Percentiles rank a stretch among this genome's conserved stretches.
These are phyloP conservation scores for Leccinellum luteum DNA, from an alignment of 768 basidiomycete genomes.

Conservation along the genomic window DNA sequence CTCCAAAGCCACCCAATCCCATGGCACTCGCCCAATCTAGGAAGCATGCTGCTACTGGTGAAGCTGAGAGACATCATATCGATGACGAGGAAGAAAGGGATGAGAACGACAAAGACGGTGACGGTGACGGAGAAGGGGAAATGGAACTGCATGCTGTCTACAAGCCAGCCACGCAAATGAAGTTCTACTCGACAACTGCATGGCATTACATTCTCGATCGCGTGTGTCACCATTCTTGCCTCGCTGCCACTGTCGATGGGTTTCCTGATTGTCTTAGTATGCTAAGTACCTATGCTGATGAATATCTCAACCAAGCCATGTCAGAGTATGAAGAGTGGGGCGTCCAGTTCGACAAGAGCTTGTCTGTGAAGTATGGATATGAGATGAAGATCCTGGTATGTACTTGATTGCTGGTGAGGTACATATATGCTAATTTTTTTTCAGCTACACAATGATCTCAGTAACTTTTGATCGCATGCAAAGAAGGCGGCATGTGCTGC, in stretches of 20 bases:
- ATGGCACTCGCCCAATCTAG: not conserved
- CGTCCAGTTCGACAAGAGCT: not conserved
- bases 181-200: not conserved
- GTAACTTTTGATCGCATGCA: not conserved
- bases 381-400: not conserved
- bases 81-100: not conserved
- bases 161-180: not conserved
- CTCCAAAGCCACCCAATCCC: not conserved
- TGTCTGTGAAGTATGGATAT: not conserved
- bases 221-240: not conserved
- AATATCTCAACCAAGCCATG: not conserved
- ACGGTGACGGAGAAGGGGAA: not conserved
- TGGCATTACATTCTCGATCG: not conserved
- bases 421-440: not conserved
- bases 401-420: not conserved
- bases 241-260: not conserved
- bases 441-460: not conserved
- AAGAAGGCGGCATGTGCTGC: not conserved
- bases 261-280: not conserved
- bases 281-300: not conserved
- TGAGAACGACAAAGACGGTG: not conserved
- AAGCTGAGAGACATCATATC: no score
- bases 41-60: no score
- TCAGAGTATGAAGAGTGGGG: not conserved
- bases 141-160: not conserved